Evolutionary conservation across 345 rosid species (phyloP).

Genomic region (Eucalyptus decipiens): DNA sequence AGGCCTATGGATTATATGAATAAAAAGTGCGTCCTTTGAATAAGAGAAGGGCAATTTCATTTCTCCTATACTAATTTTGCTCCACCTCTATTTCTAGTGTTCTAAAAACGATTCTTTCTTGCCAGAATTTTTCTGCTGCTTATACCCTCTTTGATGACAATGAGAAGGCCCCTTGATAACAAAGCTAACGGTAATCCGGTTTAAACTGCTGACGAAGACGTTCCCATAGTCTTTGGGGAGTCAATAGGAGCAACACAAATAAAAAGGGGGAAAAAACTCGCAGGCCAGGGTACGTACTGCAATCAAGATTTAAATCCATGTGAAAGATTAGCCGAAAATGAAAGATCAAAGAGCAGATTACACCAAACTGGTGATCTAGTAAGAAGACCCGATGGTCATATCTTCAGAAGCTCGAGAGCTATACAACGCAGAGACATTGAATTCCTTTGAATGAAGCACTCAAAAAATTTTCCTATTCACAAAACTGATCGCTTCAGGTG

Average conservation of each 20-base stretch:
- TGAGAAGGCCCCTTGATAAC: not conserved
- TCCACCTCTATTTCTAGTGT: not conserved
- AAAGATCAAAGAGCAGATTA: not conserved
- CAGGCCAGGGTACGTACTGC: not conserved
- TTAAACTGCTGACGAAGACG: not conserved
- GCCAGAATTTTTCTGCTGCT: not conserved
- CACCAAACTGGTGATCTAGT: not conserved
- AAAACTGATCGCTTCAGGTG: not conserved
- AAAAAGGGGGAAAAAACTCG: not conserved
- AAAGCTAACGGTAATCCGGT: not conserved
- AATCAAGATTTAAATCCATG: not conserved
- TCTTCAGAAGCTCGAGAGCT: not conserved
- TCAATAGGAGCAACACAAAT: not conserved
- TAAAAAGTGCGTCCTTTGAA: no score
- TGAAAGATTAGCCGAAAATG: not conserved
- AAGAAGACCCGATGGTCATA: not conserved
- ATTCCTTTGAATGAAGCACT: not conserved
- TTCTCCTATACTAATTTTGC: no score
- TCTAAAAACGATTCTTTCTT: not conserved
- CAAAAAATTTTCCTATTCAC: not conserved
- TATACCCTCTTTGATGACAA: not conserved
- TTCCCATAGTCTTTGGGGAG: not conserved
- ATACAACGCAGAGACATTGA: not conserved
- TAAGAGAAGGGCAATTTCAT: no score
- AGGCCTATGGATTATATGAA: no score